Conservation (phyloP, 2,329 filamentous ascomycete species). For the Fusarium veterinarium region DNA sequence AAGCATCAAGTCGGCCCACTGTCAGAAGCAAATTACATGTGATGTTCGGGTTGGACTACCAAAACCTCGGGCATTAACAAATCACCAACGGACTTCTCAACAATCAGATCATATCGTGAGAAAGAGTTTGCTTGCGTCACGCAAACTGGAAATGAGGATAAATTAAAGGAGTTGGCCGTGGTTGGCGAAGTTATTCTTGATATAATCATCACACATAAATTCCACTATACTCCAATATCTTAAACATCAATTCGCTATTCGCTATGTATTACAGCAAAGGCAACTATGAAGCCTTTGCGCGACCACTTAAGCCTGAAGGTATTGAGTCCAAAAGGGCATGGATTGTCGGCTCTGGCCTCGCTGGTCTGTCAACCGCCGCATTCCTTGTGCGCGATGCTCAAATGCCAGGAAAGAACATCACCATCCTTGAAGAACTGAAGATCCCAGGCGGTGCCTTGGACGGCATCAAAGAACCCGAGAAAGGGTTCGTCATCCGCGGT, state of each 20-base stretch:
- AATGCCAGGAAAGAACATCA: conserved; percentile 6
- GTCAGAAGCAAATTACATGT: conserved; percentile 10
- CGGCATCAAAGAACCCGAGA: not conserved
- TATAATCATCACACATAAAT: not conserved
- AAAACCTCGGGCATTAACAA: not conserved
- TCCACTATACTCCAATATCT: not conserved
- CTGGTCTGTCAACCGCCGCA: not conserved
- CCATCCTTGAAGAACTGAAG: conserved; percentile 2
- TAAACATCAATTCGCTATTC: not conserved
- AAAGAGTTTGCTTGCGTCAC: not conserved
- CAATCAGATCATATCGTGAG: not conserved
- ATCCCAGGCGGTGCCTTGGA: not conserved
- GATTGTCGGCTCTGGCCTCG: not conserved
- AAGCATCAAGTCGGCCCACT: not conserved
- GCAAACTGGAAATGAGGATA: not conserved
- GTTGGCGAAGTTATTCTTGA: not conserved
- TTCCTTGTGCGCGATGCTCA: conserved; percentile 8
- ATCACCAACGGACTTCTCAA: not conserved
- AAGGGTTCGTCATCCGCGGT: not conserved
- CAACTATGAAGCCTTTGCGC: conserved; percentile 2
- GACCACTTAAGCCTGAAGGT: not conserved
- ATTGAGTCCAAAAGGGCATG: conserved; percentile 1
- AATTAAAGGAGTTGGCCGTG: not conserved
- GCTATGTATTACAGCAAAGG: conserved; percentile 2
- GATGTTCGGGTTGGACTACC: not conserved